These are phyloP conservation scores for Hypoxylon sp. DNA, from an alignment of 2,329 filamentous ascomycete species.

Conservation along the genomic window DNA sequence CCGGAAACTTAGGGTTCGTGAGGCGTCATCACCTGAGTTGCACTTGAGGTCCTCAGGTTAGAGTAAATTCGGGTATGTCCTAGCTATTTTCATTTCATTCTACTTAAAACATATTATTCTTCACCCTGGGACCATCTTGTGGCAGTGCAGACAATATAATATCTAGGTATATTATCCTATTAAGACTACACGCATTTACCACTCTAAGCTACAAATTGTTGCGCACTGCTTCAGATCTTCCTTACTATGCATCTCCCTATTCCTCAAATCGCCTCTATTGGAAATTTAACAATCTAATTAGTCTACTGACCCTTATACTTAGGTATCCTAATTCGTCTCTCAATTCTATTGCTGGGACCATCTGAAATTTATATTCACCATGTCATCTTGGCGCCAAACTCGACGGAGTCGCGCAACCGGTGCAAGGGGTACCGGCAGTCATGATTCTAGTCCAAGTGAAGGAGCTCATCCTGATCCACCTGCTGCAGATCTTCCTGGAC, in stretches of 20 bases:
- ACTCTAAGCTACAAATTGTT: background rate
- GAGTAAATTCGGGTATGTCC: constrained; percentile 32
- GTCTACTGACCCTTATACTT: background rate
- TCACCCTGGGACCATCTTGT: background rate
- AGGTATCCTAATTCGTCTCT: constrained; percentile 10
- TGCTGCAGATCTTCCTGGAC: constrained; percentile 45
- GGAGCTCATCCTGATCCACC: constrained; percentile 31
- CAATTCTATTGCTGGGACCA: background rate
- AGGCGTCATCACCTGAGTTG: constrained; percentile 14
- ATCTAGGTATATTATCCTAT: constrained; percentile 6
- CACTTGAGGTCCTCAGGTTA: constrained; percentile 15
- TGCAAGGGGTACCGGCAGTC: background rate
- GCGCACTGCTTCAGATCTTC: background rate
- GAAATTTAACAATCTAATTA: background rate
- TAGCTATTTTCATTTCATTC: constrained; percentile 1
- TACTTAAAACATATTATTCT: background rate
- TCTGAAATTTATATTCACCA: constrained; percentile 9
- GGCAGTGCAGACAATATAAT: background rate
- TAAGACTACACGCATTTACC: background rate
- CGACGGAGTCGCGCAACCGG: constrained; percentile 31
- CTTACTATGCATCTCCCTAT: background rate
- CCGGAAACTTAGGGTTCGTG: constrained; percentile 21
- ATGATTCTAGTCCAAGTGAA: background rate
- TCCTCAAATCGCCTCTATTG: background rate
- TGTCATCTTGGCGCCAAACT: constrained; percentile 33